Conservation (phyloP, 1,139 yeast genomes). For the Barnettozyma hawaiiensis region DNA sequence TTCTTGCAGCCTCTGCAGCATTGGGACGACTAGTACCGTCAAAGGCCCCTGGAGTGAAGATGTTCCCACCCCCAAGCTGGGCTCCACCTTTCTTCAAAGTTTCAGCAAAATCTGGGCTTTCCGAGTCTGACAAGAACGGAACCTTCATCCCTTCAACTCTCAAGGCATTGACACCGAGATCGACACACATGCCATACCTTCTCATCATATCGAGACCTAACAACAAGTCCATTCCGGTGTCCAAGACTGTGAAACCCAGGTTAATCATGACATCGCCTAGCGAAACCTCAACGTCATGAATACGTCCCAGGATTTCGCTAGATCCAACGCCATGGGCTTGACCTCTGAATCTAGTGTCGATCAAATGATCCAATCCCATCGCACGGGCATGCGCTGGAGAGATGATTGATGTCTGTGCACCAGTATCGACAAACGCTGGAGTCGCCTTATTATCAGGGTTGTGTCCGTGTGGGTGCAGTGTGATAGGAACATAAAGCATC, state of each 20-base stretch:
- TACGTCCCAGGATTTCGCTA: slow-evolving; percentile 70
- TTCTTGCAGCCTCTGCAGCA: slow-evolving; percentile 17
- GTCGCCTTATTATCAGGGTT: slow-evolving; percentile 75
- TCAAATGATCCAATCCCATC: slow-evolving; percentile 63
- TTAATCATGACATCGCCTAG: slow-evolving; percentile 66
- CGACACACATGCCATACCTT: slow-evolving; percentile 80
- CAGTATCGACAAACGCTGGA: slow-evolving; percentile 93
- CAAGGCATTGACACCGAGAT: slow-evolving; percentile 62
- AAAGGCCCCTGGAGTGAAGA: slow-evolving; percentile 9
- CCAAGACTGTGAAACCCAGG: slow-evolving; percentile 78
- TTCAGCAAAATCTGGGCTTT: slow-evolving; percentile 45
- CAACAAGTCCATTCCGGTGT: slow-evolving; percentile 63
- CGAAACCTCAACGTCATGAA: slow-evolving; percentile 83
- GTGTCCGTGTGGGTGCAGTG: slow-evolving; percentile 9
- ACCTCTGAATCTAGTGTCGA: slow-evolving; percentile 79
- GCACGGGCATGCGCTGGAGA: slow-evolving; percentile 70
- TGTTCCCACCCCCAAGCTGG: slow-evolving; percentile 8
- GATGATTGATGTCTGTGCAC: slow-evolving; percentile 87
- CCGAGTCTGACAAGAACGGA: slow-evolving; percentile 66
- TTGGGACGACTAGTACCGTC: neutral
- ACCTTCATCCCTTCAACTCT: slow-evolving; percentile 57
- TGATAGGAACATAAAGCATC: slow-evolving; percentile 74
- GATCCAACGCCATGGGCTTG: slow-evolving; percentile 90
- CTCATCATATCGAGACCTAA: slow-evolving; percentile 62
- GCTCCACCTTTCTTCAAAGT: slow-evolving; percentile 10